Base-by-base conservation (phyloP, 2,329 filamentous ascomycete genomes). In the Venturia effusa region DNA sequence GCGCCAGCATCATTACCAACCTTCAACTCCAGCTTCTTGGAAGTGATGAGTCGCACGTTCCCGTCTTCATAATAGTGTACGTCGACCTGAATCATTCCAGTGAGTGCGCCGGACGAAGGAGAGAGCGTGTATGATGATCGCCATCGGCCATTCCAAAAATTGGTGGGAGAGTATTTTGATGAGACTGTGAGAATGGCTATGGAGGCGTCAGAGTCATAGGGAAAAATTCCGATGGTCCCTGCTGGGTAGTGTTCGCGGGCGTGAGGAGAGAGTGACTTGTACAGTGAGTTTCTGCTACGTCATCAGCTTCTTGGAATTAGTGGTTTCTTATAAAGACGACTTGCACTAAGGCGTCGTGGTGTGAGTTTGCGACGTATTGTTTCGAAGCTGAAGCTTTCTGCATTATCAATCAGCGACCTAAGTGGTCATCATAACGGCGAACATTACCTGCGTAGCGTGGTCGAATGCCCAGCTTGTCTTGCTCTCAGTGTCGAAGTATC, bases 11-110 rank as follows among this genome's bases (percentile, higher is more conserved):
- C 86, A 10, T 64, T 67, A 0, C 85, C 76, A n/a, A 89, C 75
- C 10, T 83, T 84, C 3, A 83, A 74, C 0, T 81, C 81, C 15
- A 93, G 74, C 13, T 88, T 80, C 78, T 97, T 97, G 71, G 84
- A 88, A n/a, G 94, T 97, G 67, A 93, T 82, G 66, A 99, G 83
- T 2, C 94, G 88, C 65, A 99, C 94, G 73, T 99, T 99, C 67
- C 94, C 94, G 74, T 99, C 95, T 78, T 99, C 94, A 79, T 99
- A 99, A 82, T 99, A 99, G 81, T 99, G 94, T 61, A 99, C 93
- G 70, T 97, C 92, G 63, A 97, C 90, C 75, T 93, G 91, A 76
- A 97, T 87, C 65, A 82, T 86, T 70, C 94, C 94, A 43, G 87
- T 85, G 54, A 97, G 79, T 59, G 80, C 80, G 67, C 81, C 81